A percentile compares a stretch with the other conserved stretches of the same genome.
phyloP scores from a whole-genome alignment of 345 rosid species.

The Brassica juncea region DNA sequence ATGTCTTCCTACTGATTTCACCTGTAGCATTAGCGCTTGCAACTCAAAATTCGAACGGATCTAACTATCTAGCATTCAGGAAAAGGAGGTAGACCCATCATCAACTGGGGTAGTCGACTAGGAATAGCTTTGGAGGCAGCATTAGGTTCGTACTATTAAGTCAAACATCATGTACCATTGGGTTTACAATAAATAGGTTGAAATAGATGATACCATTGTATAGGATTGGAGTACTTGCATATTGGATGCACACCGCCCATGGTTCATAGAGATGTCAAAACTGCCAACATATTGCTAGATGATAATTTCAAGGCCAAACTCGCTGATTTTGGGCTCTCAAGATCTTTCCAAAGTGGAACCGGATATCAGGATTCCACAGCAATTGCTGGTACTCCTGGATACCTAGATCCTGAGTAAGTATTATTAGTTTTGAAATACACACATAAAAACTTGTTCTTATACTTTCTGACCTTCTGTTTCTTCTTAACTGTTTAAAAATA shows the following conservation, averaged over 20 bases:
- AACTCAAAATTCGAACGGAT: background rate
- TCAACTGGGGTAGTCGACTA: constrained; percentile 46
- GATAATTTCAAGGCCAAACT: constrained; percentile 45
- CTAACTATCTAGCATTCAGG: background rate
- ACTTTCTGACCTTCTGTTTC: too few relatives aligned
- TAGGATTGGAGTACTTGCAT: background rate
- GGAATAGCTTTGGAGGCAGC: constrained; percentile 50
- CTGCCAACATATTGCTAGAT: constrained; percentile 7
- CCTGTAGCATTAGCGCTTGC: background rate
- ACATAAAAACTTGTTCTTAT: too few relatives aligned
- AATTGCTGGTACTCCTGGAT: constrained; percentile 36
- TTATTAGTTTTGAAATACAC: background rate
- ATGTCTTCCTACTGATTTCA: background rate
- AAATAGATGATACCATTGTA: background rate
- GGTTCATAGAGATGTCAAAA: constrained; percentile 2
- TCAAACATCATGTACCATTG: too few relatives aligned
- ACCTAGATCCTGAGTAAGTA: constrained; percentile 53
- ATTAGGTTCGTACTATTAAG: constrained; percentile 35
- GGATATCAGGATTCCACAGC: constrained; percentile 11
- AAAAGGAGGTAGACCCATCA: constrained; percentile 1
- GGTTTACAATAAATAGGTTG: too few relatives aligned
- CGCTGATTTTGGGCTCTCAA: constrained; percentile 50
- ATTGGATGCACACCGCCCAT: background rate
- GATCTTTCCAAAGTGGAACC: constrained; percentile 22
- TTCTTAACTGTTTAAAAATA: too few relatives aligned